Evolutionary conservation across 169 alveolate genomes (phyloP), one percentile per base, ranked within the genome.

Genomic region (Eimeria falciformis): DNA sequence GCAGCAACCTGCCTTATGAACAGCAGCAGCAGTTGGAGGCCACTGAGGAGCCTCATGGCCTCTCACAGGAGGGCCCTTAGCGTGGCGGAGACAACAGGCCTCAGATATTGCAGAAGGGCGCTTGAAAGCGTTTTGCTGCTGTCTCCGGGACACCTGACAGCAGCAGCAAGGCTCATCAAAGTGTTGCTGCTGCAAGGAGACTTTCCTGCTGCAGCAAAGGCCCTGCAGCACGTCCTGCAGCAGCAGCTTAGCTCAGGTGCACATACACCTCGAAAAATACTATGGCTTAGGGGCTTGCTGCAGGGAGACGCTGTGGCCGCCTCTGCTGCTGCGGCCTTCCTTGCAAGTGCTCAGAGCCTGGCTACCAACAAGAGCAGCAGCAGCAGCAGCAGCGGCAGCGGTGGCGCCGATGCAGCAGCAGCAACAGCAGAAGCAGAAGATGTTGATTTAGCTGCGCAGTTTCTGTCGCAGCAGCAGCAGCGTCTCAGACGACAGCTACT

Each of bases 111-210:
- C 25, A 50, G 92, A 11, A 40, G 55, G n/a, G 92, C 92, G n/a
- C 92, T 85, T 3, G 92, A 85, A 73, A 45, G 79, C 46, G 92
- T 47, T 9, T 68, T 85, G 55, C 92, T 85, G 46, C 56, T 85
- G n/a, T 73, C 78, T 25, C 92, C 92, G 6, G 71, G 79, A 53
- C 92, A 85, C 43, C 69, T 58, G 12, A 84, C 56, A n/a, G 92
- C 92, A 14, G 79, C 83, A 46, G 73, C 84, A 17, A 43, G 92
- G 14, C 92, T 85, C 37, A 73, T 85, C 25, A 85, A 85, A 45
- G 92, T 85, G 50, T 62, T 85, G 58, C 56, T 85, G 73, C 92
- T 85, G 37, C 84, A 65, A 50, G 92, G 92, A 17, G 92, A 85
- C 65, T 85, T 85, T 53, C 83, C 83, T 47, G 83, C 92, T 23